Base-by-base conservation (phyloP, 140 eudicot genomes). In the Stevia rebaudiana region DNA sequence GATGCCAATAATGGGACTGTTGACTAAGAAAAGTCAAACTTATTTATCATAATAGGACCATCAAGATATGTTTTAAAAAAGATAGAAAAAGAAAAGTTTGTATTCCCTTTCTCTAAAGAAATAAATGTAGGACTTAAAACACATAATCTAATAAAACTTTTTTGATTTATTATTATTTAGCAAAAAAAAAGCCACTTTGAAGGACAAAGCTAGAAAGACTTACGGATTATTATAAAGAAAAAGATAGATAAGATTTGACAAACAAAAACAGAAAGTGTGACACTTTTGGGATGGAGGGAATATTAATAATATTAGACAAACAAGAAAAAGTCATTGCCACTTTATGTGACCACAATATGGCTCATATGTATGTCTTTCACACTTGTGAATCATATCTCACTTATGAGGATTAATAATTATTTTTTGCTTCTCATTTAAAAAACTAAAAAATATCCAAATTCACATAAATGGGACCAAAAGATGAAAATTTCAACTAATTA, bases 21-120 rank as follows among this genome's bases (percentile, higher is more conserved):
- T 59, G 74, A 67, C 39, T 8, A 59, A 12, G 50, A 40, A 19
- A 40, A 50, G 79, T 60, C 58, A 68, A 59, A 61, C 61, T 60
- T 61, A 68, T 68, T 19, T 33, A 68, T 50, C 37, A 51, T 28
- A 44, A 75, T 51, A 67, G 48, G 63, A 67, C 8, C 3, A 64
- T 11, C 25, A 7, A 72, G 33, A 52, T 28, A 15, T 51, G 16
- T 46, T 71, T 62, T 28, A 43, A 9, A 8, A 40, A 51, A 51
- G n/a, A 16, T n/a, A n/a, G 9, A 15, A n/a, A 24, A 9, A 51
- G 23, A 39, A 41, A 63, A 43, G 17, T 64, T 40, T 0, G 25
- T 40, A 25, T 51, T 39, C 24, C 46, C 23, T 30, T 11, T 15
- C 0, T 3, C 6, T 6, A 24, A 40, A 55, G 8, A 30, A 6